phyloP scores from a whole-genome alignment of 2,329 filamentous ascomycete genomes.

The Phaeoacremonium minimum region DNA sequence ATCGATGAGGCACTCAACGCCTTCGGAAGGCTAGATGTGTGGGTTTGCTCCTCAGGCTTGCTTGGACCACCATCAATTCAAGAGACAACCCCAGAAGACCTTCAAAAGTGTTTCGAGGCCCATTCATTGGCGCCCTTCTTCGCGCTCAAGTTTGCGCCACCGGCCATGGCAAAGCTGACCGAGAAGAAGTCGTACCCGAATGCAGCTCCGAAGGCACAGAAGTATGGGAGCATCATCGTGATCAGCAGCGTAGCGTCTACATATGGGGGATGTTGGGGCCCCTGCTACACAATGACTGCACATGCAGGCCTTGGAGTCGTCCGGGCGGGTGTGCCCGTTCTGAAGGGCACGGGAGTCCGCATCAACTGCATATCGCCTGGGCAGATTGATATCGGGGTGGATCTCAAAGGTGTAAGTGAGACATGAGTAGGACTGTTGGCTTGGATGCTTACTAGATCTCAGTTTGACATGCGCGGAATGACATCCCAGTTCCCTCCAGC shows the following conservation, averaged over 20 bases:
- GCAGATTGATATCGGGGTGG: conserved; percentile 32
- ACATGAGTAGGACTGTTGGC: background rate
- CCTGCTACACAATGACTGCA: conserved; percentile 55
- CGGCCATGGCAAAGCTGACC: conserved; percentile 58
- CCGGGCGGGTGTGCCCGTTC: conserved; percentile 48
- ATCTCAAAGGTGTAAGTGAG: conserved; percentile 33
- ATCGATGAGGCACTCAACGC: conserved; percentile 61
- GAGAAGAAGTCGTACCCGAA: conserved; percentile 53
- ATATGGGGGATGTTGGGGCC: conserved; percentile 56
- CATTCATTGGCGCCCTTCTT: conserved; percentile 61
- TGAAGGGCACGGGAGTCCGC: conserved; percentile 54
- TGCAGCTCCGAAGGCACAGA: conserved; percentile 53
- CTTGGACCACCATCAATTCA: conserved; percentile 54
- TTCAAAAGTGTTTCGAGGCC: conserved; percentile 55
- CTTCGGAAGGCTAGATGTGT: conserved; percentile 57
- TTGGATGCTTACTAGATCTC: background rate
- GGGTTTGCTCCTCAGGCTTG: conserved; percentile 53
- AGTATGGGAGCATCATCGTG: conserved; percentile 61
- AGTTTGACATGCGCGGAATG: conserved; percentile 45
- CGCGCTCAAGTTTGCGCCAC: conserved; percentile 59
- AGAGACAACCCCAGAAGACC: conserved; percentile 49
- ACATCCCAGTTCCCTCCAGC: conserved; percentile 50
- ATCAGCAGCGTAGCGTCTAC: conserved; percentile 53
- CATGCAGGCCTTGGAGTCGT: conserved; percentile 61
- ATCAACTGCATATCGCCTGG: conserved; percentile 49